Evolutionary conservation across 345 rosid genomes (phyloP), one percentile per base, ranked within the genome.

Genomic region (Noccaea caerulescens): DNA sequence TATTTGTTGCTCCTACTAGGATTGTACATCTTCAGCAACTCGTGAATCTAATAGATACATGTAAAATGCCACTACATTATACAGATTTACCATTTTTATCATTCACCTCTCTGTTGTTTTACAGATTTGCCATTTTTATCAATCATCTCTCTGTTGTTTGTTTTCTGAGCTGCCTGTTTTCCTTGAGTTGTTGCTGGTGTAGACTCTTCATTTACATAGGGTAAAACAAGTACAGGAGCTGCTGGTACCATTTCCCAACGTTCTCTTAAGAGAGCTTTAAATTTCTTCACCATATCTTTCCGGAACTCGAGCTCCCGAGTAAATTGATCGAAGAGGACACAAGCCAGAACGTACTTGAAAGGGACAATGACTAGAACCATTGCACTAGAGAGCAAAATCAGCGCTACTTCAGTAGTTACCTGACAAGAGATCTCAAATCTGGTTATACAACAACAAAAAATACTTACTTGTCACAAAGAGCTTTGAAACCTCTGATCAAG

Each of bases 171-270:
- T 16, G 68, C 58, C 72, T 80, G 71, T 64, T 45, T 72, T 39
- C 77, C 81, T 79, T 82, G 78, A 13, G 62, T 68, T 50, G 62
- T 66, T 50, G 69, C 54, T 36, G 85, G 54, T 47, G 64, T 69
- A 8, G 87, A 77, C 20, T 80, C 89, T 6, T 79, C 76, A 52
- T 57, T 78, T 65, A 83, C 87, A 60, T 70, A 82, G 3, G 97
- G 98, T 75, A 91, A 81, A 10, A 91, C 98, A 12, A 80, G 71
- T 9, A 93, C 97, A 4, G 93, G 91, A 16, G 96, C 82, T 2
- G 97, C 97, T 51, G 96, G 97, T 69, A 93, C 73, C 23, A 85
- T 89, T 43, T 83, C 82, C 97, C 98, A 93, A 8, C 97, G 94
- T 64, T 93, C 97, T 81, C 78, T 86, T 59, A 93, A 36, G 5